A percentile compares a stretch with the other conserved stretches of the same genome.
Conservation (phyloP, 1,139 yeast genomes). For the Geotrichum citri-aurantii region DNA sequence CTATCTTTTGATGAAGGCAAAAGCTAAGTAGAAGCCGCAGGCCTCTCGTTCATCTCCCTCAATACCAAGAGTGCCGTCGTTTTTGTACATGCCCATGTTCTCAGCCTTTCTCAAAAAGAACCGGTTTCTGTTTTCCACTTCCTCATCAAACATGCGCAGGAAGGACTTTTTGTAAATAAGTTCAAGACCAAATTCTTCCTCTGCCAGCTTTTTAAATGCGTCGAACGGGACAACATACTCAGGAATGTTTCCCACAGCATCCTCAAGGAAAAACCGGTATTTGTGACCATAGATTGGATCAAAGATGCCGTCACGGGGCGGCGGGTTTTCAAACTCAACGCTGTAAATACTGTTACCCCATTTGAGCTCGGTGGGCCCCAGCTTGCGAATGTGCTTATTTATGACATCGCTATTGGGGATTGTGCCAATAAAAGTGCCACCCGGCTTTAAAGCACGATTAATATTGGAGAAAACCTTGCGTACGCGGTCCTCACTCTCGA, state of each 20-base stretch:
- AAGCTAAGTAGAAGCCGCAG: conserved; percentile 73
- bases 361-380: conserved; percentile 45
- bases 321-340: conserved; percentile 69
- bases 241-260: conserved; percentile 94
- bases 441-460: conserved; percentile 64
- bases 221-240: conserved; percentile 98
- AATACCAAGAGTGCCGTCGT: conserved; percentile 79
- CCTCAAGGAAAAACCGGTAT: conserved; percentile 75
- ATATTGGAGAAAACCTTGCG: conserved; percentile 69
- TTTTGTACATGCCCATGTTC: conserved; percentile 35
- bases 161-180: conserved; percentile 72
- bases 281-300: conserved; percentile 76
- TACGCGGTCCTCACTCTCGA: conserved; percentile 77
- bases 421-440: conserved; percentile 88
- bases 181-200: conserved; percentile 70
- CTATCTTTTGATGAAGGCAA: conserved; percentile 59
- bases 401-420: conserved; percentile 90
- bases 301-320: conserved; percentile 67
- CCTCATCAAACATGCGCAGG: conserved; percentile 74
- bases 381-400: conserved; percentile 51
- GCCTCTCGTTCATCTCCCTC: conserved; percentile 91
- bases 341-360: conserved; percentile 86
- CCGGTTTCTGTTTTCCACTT: conserved; percentile 52
- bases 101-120: conserved; percentile 12
- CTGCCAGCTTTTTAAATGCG: conserved; percentile 67